Evolutionary conservation across 352 stramenopile genomes (phyloP).

Genomic region (Globisporangium spiculum): DNA sequence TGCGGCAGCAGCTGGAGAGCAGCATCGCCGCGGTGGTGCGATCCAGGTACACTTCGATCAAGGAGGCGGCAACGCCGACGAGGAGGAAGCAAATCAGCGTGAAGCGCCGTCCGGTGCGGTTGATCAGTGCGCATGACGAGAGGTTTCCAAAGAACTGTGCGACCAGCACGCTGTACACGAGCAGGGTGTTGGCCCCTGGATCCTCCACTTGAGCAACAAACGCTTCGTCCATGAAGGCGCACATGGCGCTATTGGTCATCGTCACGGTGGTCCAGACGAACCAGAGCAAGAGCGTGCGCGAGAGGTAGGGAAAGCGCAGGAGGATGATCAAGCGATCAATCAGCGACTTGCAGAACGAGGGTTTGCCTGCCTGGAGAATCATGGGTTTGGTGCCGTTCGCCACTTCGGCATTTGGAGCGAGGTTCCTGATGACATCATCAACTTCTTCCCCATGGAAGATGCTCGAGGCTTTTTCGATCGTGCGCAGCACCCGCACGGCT

Average conservation of each 20-base stretch:
- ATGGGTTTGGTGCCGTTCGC: neutral
- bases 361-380: neutral
- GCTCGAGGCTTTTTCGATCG: too few relatives aligned
- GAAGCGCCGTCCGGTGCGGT: constrained; percentile 24
- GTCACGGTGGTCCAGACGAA: constrained; percentile 32
- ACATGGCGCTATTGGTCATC: constrained; percentile 24
- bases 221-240: constrained; percentile 24
- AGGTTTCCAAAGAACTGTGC: constrained; percentile 30
- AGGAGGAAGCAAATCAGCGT: constrained; percentile 23
- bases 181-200: neutral
- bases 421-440: too few relatives aligned
- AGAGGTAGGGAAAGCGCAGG: constrained; percentile 28
- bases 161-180: constrained; percentile 16
- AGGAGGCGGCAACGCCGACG: neutral
- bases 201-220: constrained; percentile 19
- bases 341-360: constrained; percentile 25
- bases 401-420: too few relatives aligned
- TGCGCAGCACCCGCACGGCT: too few relatives aligned
- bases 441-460: neutral
- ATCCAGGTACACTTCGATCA: constrained; percentile 21
- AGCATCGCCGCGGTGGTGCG: constrained; percentile 13
- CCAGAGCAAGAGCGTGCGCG: constrained; percentile 42
- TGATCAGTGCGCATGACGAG: constrained; percentile 29
- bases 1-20: neutral
- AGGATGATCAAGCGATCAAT: constrained; percentile 27